Conservation (phyloP, 805 yeast genomes). For the Myxozyma sirexii region DNA sequence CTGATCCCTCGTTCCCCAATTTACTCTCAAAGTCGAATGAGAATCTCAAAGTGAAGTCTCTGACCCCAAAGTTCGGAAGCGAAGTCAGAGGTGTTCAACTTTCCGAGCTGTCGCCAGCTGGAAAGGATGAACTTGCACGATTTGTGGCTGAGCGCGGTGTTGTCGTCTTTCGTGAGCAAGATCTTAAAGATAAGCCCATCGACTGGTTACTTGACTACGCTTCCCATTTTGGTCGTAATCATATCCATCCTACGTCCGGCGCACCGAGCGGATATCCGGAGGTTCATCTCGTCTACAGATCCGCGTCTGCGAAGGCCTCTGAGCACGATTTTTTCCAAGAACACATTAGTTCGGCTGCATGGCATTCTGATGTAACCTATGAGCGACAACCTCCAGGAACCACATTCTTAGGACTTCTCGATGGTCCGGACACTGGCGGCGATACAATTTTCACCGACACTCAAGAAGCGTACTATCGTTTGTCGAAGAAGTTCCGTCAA, state of each 20-base stretch:
- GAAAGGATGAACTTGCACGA: conserved; percentile 65
- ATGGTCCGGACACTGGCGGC: conserved; percentile 55
- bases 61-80: conserved; percentile 73
- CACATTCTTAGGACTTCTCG: conserved; percentile 65
- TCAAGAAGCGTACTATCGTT: conserved; percentile 56
- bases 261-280: conserved; percentile 63
- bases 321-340: conserved; percentile 29
- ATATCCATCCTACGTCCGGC: conserved; percentile 74
- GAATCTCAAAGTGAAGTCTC: conserved; percentile 41
- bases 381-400: conserved; percentile 74
- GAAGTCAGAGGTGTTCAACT: conserved; percentile 64
- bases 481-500: conserved; percentile 53
- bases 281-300: conserved; percentile 62
- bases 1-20: conserved; percentile 56
- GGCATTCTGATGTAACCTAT: conserved; percentile 79
- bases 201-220: conserved; percentile 51
- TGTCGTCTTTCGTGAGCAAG: conserved; percentile 66
- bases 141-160: conserved; percentile 71
- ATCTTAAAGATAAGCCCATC: conserved; percentile 50
- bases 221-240: conserved; percentile 66
- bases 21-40: conserved; percentile 47
- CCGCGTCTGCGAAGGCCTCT: conserved; percentile 46
- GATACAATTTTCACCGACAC: conserved; percentile 60
- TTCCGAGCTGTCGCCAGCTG: conserved; percentile 52
- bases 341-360: conserved; percentile 41